Evolutionary conservation across 139 green algal species (phyloP).

Genomic region (Chlorella vulgaris): DNA sequence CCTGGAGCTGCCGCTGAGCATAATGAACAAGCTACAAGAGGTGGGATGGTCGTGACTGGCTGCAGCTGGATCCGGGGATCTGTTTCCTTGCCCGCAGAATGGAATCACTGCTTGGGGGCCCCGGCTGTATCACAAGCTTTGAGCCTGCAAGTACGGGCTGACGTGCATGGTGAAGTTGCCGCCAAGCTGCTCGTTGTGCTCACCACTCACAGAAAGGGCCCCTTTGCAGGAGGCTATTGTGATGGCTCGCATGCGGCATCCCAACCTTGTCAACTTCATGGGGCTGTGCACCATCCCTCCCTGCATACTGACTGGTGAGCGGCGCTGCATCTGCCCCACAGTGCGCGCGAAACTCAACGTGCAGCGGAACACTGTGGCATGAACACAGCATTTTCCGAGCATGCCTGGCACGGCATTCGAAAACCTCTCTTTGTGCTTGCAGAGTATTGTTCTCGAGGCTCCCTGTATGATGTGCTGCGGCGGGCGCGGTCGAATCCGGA

Average conservation of each 20-base stretch:
- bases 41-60: neutral
- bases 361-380: neutral
- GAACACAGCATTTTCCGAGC: too few relatives aligned
- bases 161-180: too few relatives aligned
- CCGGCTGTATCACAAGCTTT: too few relatives aligned
- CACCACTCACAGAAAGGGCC: too few relatives aligned
- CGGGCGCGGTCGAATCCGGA: neutral
- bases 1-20: neutral
- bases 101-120: neutral
- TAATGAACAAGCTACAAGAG: neutral
- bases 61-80: too few relatives aligned
- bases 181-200: too few relatives aligned
- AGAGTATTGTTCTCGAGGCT: conserved; percentile 1
- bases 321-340: too few relatives aligned
- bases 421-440: neutral
- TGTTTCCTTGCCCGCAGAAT: too few relatives aligned
- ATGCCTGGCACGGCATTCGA: too few relatives aligned
- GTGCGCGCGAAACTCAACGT: neutral
- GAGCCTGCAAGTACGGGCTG: too few relatives aligned
- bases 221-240: neutral
- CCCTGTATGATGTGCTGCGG: conserved; percentile 1
- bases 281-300: neutral
- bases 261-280: conserved; percentile 14
- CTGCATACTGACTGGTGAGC: conserved; percentile 15
- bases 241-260: conserved; percentile 19